Base-by-base conservation (phyloP, 345 rosid species). In the Eutrema heterophyllum region DNA sequence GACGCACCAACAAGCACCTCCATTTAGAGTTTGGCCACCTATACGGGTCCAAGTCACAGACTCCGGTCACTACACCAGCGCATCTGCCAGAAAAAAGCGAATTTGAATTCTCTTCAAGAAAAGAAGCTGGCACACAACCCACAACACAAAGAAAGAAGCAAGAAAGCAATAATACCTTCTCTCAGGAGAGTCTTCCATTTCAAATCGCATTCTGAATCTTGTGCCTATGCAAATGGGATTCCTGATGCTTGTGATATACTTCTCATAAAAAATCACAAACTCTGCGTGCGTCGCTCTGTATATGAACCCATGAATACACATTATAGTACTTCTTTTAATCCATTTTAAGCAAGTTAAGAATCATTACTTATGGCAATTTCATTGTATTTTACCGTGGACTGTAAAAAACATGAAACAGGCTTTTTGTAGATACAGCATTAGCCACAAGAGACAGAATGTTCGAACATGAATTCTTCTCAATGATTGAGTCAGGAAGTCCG, bases 11-110 rank as follows among this genome's bases (percentile, higher is more conserved):
- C 67, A 93, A 75, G 85, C 92, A 91, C 75, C 93, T 88, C 98
- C 98, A 93, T 82, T 89, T 91, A 36, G 98, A 93, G 74, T 84
- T 86, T 26, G 94, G 92, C 98, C 98, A 93, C 72, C 86, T 79
- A 76, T 83, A 85, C 1, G 91, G 91, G 82, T 93, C 96, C 79
- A 83, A 67, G 83, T 89, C 96, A 62, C 85, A 70, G 12, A 85
- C 78, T 64, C 94, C 91, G 40, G 81, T 85, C 63, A 91, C 94
- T 13, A 86, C 86, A 64, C 98, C 98, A 56, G 81, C 82, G 56
- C 82, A 84, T 82, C 92, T 93, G 85, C 78, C 81, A 72, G 55
- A 60, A 68, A 61, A 61, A 35, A 35, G 35, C 11, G 48, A 49
- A 43, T 15, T 14, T 9, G 30, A 51, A 54, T 26, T 63, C 64